Evolutionary conservation across 2,329 filamentous ascomycete species (phyloP), one percentile per base, ranked within the genome.

Genomic region (Fusarium pseudograminearum): DNA sequence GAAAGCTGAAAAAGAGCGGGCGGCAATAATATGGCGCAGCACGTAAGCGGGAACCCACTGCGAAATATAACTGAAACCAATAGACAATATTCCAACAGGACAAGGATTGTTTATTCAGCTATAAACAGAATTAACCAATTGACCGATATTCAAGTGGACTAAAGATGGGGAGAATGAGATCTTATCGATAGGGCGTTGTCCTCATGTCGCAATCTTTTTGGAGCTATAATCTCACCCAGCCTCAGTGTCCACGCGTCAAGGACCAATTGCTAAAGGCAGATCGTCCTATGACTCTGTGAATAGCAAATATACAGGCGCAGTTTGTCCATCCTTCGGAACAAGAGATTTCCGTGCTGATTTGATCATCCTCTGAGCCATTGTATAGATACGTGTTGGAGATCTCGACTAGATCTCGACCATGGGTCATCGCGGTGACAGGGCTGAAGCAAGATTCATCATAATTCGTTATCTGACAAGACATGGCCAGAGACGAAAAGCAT

Each of bases 201-300:
- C 44, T 16, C 14, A 33, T 18, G 31, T 38, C 7, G 26, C 28
- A 44, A 33, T 45, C 31, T 42, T 15, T 38, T 38, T 38, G 28
- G 18, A 46, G 51, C 51, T 33, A 68, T 41, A 66, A 57, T 66
- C 65, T 69, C 61, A 69, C 66, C 47, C 31, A 69, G 56, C 66
- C 61, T 62, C 55, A 61, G n/a, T 38, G 66, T 62, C 66, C 66
- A 44, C 66, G 66, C 66, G 66, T 70, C 66, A 41, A 46, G 18
- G 46, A 44, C 24, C 20, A 51, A 44, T 42, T 48, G 26, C 34
- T n/a, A 48, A 42, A 47, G 40, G 28, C 7, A 16, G 7, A 28
- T 42, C n/a, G 12, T 38, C 34, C 24, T 48, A 9, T 48, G 52
- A 18, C 20, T 34, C 26, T 48, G 12, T 14, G 50, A 59, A 41